Evolutionary conservation across 345 rosid species (phyloP), one percentile per base, ranked within the genome.

Genomic region (Durio zibethinus): DNA sequence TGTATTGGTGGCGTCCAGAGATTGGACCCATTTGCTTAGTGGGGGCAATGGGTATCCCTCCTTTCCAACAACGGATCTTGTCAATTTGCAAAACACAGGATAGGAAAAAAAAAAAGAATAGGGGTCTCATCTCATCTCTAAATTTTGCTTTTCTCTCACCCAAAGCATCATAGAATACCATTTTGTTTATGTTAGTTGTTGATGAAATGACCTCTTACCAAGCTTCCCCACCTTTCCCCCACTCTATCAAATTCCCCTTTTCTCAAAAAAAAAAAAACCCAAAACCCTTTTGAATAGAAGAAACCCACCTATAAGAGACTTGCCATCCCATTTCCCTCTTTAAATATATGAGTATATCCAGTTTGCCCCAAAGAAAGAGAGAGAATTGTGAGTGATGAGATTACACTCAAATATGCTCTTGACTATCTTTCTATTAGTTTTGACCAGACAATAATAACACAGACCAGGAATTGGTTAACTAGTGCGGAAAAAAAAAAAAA

Each of bases 191-290:
- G 31, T 48, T 79, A 83, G 85, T 86, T 83, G 84, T 81, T 82
- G 84, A 72, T 83, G 90, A 86, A 81, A 86, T 86, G 88, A 89
- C 89, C 78, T 40, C 85, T 83, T 85, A 87, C 83, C 89, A 86
- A 80, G 82, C 85, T 59, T 54, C 59, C 25, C 61, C 68, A 48
- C 66, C 70, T 7, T 67, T 62, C 60, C 29, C 65, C 23, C 38
- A 20, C 38, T 23, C 27, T 67, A 10, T 56, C 50, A 33, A 53
- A 45, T 35, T 4, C 29, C 38, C n/a, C n/a, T 72, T 47, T 71
- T 71, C 14, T n/a, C n/a, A n/a, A 15, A 21, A 3, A 8, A 10
- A 14, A 48, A 16, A 7, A 45, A 75, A 23, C 81, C 60, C 11
- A 45, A 29, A 71, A 48, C 47, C 11, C 11, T 43, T 57, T 23